Base-by-base conservation (phyloP, 108 stramenopile species). In the Poteriospumella lacustris region DNA sequence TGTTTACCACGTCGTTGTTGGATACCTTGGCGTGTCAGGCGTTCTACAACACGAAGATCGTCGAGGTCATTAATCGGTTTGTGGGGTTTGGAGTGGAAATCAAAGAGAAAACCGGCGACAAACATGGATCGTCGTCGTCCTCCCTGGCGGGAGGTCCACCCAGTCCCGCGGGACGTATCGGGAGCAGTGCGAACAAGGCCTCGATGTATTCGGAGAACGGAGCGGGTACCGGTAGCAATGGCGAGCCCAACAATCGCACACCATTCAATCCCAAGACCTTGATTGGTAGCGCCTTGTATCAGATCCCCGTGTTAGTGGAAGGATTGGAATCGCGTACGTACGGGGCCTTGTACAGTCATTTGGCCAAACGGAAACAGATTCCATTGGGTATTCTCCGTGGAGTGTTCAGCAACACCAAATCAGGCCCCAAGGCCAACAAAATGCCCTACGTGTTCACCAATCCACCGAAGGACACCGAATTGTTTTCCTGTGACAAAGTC, bases 21-120 rank as follows among this genome's bases (percentile, higher is more conserved):
- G 64, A 68, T 40, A 39, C 64, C 15, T 15, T 68, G 38, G 64
- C 24, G 38, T 68, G 64, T 68, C 64, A 68, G 64, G 64, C 64
- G 19, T 68, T 36, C 24, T 68, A 68, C 36, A 68, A 68, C 24
- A 36, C 64, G 64, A 36, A 68, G 36, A 68, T 68, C 39, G 24
- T 68, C 39, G 38, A 40, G 24, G 64, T 68, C 24, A 36, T 68
- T 19, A 40, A 39, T 19, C 12, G 24, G 64, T 40, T 68, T 19
- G 24, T 68, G 12, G 40, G 64, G 19, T n/a, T n/a, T n/a, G n/a
- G n/a, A n/a, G n/a, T n/a, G n/a, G n/a, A n/a, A n/a, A n/a, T n/a
- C n/a, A n/a, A n/a, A n/a, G n/a, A n/a, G n/a, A n/a, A n/a, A n/a
- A n/a, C n/a, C n/a, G n/a, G n/a, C n/a, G n/a, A n/a, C n/a, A n/a